A percentile compares a stretch with the other conserved stretches of the same genome.
Conservation (phyloP, 148 eudicot genomes). For the Vaccinium corymbosum region DNA sequence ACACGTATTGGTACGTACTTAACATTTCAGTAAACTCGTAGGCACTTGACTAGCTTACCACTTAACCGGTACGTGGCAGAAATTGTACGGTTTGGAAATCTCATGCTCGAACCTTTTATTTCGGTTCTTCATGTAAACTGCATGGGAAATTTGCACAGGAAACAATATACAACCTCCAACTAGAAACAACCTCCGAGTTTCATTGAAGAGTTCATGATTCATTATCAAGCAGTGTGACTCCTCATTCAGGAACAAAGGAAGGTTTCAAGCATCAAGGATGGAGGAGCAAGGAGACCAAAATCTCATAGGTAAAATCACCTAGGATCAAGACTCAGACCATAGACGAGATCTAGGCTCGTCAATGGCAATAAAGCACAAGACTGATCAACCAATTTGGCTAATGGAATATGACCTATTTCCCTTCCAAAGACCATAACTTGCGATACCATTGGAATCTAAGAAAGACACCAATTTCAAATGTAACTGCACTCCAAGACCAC, state of each 20-base stretch:
- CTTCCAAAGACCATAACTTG: neutral
- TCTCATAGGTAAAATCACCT: neutral
- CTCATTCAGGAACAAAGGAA: conserved; percentile 4
- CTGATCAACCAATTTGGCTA: neutral
- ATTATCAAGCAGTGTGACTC: neutral
- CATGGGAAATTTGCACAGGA: neutral
- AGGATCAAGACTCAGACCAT: conserved; percentile 1
- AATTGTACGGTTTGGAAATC: neutral
- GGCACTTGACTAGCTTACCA: neutral
- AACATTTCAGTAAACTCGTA: neutral
- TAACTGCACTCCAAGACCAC: neutral
- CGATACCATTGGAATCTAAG: neutral
- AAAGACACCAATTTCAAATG: neutral
- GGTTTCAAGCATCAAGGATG: neutral
- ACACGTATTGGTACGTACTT: neutral
- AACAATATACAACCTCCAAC: neutral
- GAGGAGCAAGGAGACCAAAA: conserved; percentile 5
- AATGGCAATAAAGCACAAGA: neutral
- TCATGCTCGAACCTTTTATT: neutral
- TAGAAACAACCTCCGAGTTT: neutral
- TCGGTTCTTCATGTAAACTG: neutral
- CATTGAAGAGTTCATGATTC: neutral
- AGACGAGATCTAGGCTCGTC: neutral
- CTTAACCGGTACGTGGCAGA: neutral
- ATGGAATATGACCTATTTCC: neutral